These are phyloP conservation scores for Haematococcus lacustris DNA, from an alignment of 139 green algal genomes.

Conservation along the genomic window DNA sequence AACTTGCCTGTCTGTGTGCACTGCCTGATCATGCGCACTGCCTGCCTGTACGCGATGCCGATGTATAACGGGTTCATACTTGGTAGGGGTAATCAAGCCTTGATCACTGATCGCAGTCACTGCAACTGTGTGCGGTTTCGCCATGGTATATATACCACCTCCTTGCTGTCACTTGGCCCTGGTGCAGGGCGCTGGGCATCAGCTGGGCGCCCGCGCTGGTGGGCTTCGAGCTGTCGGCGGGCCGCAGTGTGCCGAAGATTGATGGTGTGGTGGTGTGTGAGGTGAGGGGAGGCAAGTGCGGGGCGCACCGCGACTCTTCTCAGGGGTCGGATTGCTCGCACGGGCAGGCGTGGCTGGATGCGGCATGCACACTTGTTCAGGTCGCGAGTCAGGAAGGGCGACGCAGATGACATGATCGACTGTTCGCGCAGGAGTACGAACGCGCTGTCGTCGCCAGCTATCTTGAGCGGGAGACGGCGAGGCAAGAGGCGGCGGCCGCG, in stretches of 20 bases:
- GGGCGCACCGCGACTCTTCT: neutral
- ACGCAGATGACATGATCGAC: too few species aligned
- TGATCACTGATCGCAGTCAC: too few species aligned
- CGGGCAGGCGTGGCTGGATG: neutral
- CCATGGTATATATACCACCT: too few species aligned
- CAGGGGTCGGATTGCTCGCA: neutral
- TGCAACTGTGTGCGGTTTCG: too few species aligned
- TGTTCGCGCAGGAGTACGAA: slow-evolving; percentile 47
- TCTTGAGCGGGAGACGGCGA: slow-evolving; percentile 26
- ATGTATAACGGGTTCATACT: too few species aligned
- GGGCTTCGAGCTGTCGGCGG: slow-evolving; percentile 67
- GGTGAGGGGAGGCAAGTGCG: slow-evolving; percentile 7
- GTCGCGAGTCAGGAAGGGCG: too few species aligned
- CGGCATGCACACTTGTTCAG: too few species aligned
- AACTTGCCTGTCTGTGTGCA: too few species aligned
- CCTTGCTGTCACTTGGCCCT: too few species aligned
- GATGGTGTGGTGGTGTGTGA: slow-evolving; percentile 76
- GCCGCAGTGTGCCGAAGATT: slow-evolving; percentile 56
- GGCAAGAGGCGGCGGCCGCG: slow-evolving; percentile 17
- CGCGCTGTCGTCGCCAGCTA: slow-evolving; percentile 37
- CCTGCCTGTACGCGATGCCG: too few species aligned
- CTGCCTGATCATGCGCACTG: too few species aligned
- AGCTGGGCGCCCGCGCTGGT: slow-evolving; percentile 70
- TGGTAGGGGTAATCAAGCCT: too few species aligned
- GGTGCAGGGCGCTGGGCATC: slow-evolving; percentile 49